Percentiles rank a stretch among this genome's conserved stretches.
phyloP scores from a whole-genome alignment of 176 grass and related monocot genomes.

The Cocos nucifera region DNA sequence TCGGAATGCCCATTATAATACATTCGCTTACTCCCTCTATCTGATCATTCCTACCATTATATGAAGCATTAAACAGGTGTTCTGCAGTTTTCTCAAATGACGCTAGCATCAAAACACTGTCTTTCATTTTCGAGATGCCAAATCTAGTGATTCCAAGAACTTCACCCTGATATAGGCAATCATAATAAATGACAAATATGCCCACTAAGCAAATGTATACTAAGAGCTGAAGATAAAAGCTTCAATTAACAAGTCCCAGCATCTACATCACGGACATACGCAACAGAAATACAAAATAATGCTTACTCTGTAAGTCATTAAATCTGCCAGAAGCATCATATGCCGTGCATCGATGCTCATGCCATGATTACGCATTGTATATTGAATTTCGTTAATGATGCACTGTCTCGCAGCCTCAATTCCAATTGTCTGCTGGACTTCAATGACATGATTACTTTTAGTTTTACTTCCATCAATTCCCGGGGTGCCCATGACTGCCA shows the following conservation, averaged over 20 bases:
- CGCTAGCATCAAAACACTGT: conserved; percentile 83
- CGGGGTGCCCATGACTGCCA: conserved; percentile 73
- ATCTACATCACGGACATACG: background rate
- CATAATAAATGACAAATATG: background rate
- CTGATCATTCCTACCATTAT: conserved; percentile 58
- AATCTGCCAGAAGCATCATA: conserved; percentile 96
- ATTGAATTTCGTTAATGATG: conserved; percentile 76
- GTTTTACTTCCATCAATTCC: conserved; percentile 68
- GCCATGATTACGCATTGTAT: conserved; percentile 55
- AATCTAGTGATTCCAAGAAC: conserved; percentile 80
- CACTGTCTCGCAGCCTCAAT: conserved; percentile 79
- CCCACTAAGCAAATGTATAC: conserved; percentile 3
- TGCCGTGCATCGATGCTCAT: conserved; percentile 92
- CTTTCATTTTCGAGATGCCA: conserved; percentile 91
- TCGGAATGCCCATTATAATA: conserved; percentile 96
- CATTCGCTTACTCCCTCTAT: conserved; percentile 90
- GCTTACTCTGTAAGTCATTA: conserved; percentile 92
- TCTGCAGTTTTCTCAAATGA: conserved; percentile 94
- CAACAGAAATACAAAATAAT: background rate
- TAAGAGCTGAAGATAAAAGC: too few relatives aligned
- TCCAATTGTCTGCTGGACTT: conserved; percentile 59
- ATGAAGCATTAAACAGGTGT: conserved; percentile 92
- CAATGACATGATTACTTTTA: conserved; percentile 82
- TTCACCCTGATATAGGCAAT: conserved; percentile 66
- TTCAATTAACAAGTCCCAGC: background rate